phyloP scores from a whole-genome alignment of 768 basidiomycete species.

The Candolleomyces aberdarensis region DNA sequence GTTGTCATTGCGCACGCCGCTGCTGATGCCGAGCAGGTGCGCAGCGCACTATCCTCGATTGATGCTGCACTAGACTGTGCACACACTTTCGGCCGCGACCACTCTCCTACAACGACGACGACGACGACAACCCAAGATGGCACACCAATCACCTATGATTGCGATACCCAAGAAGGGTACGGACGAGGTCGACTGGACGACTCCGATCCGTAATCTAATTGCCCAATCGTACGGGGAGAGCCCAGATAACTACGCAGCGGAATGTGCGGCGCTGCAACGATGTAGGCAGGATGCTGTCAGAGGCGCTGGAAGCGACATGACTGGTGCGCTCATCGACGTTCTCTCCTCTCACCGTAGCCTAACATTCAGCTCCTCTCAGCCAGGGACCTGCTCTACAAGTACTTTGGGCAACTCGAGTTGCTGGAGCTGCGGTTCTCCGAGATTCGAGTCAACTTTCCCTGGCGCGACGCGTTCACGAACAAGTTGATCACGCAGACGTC shows the following conservation, averaged over 20 bases:
- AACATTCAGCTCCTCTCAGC: slow-evolving; percentile 36
- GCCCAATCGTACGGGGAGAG: slow-evolving; percentile 91
- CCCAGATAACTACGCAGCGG: slow-evolving; percentile 83
- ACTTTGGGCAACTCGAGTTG: slow-evolving; percentile 97
- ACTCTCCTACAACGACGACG: not conserved
- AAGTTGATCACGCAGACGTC: slow-evolving; percentile 94
- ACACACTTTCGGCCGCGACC: not conserved
- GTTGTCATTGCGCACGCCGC: not conserved
- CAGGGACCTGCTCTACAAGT: slow-evolving; percentile 95
- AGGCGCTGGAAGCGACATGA: slow-evolving; percentile 93
- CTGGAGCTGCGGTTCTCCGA: slow-evolving; percentile 96
- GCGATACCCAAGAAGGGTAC: slow-evolving; percentile 94
- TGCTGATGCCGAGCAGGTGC: slow-evolving; percentile 12
- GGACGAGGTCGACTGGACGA: slow-evolving; percentile 95
- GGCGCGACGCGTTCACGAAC: slow-evolving; percentile 95
- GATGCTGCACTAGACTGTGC: not conserved
- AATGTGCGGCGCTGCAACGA: slow-evolving; percentile 81
- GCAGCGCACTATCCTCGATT: not conserved
- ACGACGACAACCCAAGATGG: slow-evolving; percentile 37
- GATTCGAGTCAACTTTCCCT: slow-evolving; percentile 93
- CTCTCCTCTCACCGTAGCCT: slow-evolving; percentile 1
- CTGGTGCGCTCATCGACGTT: slow-evolving; percentile 50
- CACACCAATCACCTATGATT: slow-evolving; percentile 84
- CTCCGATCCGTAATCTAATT: slow-evolving; percentile 81
- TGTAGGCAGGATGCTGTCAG: slow-evolving; percentile 95